Evolutionary conservation across 1,139 yeast genomes (phyloP).

Genomic region (Debaryomycetaceae sp.): DNA sequence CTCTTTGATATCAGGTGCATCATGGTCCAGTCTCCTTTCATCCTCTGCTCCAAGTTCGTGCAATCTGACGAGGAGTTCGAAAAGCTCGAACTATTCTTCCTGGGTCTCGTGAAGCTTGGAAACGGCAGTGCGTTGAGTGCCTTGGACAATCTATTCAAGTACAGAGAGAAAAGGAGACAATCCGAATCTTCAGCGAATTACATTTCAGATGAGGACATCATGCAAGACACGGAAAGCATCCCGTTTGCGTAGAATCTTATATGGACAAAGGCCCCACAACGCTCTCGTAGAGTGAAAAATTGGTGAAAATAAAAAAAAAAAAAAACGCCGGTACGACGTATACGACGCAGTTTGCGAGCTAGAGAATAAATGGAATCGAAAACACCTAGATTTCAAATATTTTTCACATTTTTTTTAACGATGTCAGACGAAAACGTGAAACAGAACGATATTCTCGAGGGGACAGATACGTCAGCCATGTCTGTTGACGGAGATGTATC

Average conservation of each 20-base stretch:
- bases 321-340: too few relatives aligned
- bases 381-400: too few relatives aligned
- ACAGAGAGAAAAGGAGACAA: conserved; percentile 8
- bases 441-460: not conserved
- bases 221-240: conserved; percentile 14
- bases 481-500: not conserved
- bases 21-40: conserved; percentile 37
- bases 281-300: too few relatives aligned
- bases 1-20: conserved; percentile 33
- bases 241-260: conserved; percentile 22
- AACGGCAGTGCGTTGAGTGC: conserved; percentile 35
- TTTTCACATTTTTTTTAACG: too few relatives aligned
- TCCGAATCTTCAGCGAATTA: not conserved
- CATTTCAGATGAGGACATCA: not conserved
- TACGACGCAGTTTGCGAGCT: too few relatives aligned
- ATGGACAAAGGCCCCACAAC: not conserved
- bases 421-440: not conserved
- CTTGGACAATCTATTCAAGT: conserved; percentile 17
- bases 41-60: conserved; percentile 22
- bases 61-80: conserved; percentile 28
- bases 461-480: not conserved
- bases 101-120: conserved; percentile 35
- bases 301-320: too few relatives aligned
- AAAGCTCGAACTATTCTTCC: conserved; percentile 29
- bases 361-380: too few relatives aligned